Percentiles rank a stretch among this genome's conserved stretches.
phyloP scores from a whole-genome alignment of 164 flowering plant species.

The Piper longum region DNA sequence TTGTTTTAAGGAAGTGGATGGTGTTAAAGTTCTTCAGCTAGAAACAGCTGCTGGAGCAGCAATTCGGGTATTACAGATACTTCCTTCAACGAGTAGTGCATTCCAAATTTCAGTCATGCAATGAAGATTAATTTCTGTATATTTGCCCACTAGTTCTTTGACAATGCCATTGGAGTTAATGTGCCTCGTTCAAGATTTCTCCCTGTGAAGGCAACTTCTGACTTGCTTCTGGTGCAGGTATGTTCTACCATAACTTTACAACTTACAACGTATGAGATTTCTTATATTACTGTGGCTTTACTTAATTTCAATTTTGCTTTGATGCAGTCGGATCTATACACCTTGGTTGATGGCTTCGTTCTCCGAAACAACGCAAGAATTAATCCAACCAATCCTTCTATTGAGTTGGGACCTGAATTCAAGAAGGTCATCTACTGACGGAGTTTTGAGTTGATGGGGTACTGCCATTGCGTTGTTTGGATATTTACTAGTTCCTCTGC shows the following conservation, averaged over 20 bases:
- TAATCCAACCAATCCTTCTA: conserved; percentile 68
- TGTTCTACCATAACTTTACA: not conserved
- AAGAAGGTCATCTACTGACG: conserved; percentile 44
- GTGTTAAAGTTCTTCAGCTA: conserved; percentile 87
- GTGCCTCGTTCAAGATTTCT: conserved; percentile 96
- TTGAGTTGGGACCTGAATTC: conserved; percentile 93
- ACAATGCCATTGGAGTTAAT: conserved; percentile 83
- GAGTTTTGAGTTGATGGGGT: not conserved
- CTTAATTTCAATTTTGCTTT: not conserved
- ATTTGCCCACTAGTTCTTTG: conserved; percentile 54
- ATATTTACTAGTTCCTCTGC: not conserved
- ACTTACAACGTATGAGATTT: not conserved
- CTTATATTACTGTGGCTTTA: not conserved
- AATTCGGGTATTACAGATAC: conserved; percentile 44
- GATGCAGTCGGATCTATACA: conserved; percentile 92
- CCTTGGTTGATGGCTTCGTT: conserved; percentile 57
- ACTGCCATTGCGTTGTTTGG: not conserved
- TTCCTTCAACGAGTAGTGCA: not conserved
- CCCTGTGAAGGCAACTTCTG: conserved; percentile 96
- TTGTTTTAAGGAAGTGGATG: conserved; percentile 69
- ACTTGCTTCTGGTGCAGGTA: conserved; percentile 96
- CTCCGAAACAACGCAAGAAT: conserved; percentile 51
- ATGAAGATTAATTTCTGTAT: not conserved
- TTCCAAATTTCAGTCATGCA: not conserved
- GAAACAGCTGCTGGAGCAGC: conserved; percentile 99